Evolutionary conservation across 139 green algal species (phyloP).

Genomic region (Asterochloris sp.): DNA sequence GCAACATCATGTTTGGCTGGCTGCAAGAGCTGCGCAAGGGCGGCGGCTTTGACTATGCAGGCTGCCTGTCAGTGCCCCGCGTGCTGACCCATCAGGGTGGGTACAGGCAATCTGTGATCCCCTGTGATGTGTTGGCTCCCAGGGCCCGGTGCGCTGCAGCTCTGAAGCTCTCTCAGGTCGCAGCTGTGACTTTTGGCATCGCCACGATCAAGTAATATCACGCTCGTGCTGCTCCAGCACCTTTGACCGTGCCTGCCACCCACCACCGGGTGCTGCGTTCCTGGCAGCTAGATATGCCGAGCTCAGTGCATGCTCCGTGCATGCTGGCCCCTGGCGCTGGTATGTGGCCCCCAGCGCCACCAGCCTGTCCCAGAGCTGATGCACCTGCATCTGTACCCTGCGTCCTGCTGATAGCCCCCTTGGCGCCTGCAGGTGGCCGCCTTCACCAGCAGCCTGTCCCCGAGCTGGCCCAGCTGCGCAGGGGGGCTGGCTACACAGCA

Average conservation of each 20-base stretch:
- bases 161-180: background rate
- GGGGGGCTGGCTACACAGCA: background rate
- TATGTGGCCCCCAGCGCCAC: too few species aligned
- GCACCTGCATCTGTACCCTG: too few species aligned
- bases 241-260: background rate
- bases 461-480: slow-evolving; percentile 7
- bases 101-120: too few species aligned
- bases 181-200: background rate
- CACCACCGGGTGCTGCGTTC: background rate
- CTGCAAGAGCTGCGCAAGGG: slow-evolving; percentile 32
- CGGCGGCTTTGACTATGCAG: slow-evolving; percentile 28
- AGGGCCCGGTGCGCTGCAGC: background rate
- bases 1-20: slow-evolving; percentile 32
- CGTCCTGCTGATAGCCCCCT: too few species aligned
- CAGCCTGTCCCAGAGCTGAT: too few species aligned
- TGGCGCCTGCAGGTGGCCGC: slow-evolving; percentile 7
- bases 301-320: too few species aligned
- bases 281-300: too few species aligned
- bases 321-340: too few species aligned
- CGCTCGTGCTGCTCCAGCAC: background rate
- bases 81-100: slow-evolving; percentile 21
- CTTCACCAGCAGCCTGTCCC: slow-evolving; percentile 22
- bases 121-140: too few species aligned
- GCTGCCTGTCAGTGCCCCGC: slow-evolving; percentile 33
- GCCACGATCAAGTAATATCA: background rate